Conservation (phyloP, 2,329 filamentous ascomycete genomes). For the Curvularia lunata region DNA sequence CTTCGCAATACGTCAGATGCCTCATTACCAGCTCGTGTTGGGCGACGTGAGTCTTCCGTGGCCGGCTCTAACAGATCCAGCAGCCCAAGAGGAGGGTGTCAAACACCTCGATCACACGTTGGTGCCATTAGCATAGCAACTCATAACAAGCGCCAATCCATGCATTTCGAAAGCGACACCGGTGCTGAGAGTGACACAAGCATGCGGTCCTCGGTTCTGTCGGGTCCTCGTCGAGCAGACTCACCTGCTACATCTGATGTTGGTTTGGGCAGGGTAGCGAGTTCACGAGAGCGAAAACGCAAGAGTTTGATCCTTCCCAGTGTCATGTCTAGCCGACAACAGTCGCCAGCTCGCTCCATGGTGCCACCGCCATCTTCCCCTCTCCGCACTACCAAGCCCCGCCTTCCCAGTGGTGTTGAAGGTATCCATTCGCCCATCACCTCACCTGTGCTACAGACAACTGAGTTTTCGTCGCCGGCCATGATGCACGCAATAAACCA, state of each 20-base stretch:
- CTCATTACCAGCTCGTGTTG: conserved; percentile 52
- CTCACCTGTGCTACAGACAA: conserved; percentile 83
- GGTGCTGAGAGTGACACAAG: conserved; percentile 88
- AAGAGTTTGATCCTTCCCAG: conserved; percentile 84
- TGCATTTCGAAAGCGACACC: conserved; percentile 82
- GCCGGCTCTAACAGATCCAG: conserved; percentile 82
- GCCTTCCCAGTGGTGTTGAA: conserved; percentile 67
- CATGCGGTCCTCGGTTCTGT: conserved; percentile 78
- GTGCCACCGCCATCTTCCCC: conserved; percentile 78
- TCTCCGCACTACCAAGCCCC: conserved; percentile 82
- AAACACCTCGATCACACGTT: conserved; percentile 85
- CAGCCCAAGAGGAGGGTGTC: conserved; percentile 82
- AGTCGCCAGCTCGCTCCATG: conserved; percentile 81
- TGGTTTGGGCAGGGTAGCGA: conserved; percentile 76
- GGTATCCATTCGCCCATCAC: conserved; percentile 81
- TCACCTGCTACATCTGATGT: conserved; percentile 85
- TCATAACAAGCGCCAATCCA: conserved; percentile 75
- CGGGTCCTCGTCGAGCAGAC: conserved; percentile 76
- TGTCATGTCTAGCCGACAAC: conserved; percentile 79
- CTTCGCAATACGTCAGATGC: conserved; percentile 62
- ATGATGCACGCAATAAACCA: conserved; percentile 65
- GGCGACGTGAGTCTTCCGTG: conserved; percentile 64
- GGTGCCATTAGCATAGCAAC: conserved; percentile 63
- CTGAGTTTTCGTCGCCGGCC: conserved; percentile 80
- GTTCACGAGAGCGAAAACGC: conserved; percentile 81